Conservation (phyloP, 148 eudicot genomes). For the Pharnaceum exiguum region DNA sequence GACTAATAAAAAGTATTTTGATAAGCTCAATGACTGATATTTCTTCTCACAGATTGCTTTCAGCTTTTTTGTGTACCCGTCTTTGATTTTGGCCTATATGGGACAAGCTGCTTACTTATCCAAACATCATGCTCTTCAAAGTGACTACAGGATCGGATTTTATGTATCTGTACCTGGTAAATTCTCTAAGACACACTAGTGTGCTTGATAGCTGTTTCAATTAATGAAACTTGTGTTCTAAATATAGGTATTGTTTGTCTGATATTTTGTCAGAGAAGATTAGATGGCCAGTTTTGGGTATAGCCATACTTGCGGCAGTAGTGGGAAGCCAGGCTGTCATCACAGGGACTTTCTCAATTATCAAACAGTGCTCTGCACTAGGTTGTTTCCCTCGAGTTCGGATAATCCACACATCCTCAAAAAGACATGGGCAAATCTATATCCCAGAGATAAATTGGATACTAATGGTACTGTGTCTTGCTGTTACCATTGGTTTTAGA, state of each 20-base stretch:
- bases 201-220: not conserved
- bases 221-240: not conserved
- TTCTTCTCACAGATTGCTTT: conserved; percentile 62
- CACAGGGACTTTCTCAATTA: conserved; percentile 59
- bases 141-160: conserved; percentile 34
- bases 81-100: conserved; percentile 67
- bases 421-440: conserved; percentile 73
- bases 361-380: conserved; percentile 56
- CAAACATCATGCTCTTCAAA: conserved; percentile 38
- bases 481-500: conserved; percentile 49
- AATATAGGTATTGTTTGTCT: not conserved
- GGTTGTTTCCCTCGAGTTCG: conserved; percentile 75
- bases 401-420: conserved; percentile 65
- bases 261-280: conserved; percentile 30
- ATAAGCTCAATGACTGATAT: not conserved
- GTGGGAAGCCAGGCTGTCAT: conserved; percentile 91
- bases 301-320: conserved; percentile 64
- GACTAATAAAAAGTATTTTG: not conserved
- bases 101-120: conserved; percentile 80
- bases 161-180: conserved; percentile 33
- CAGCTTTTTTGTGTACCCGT: conserved; percentile 69
- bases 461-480: conserved; percentile 58
- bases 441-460: conserved; percentile 73
- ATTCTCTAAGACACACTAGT: not conserved
- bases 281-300: conserved; percentile 69